These are phyloP conservation scores for Arabis alpina DNA, from an alignment of 345 rosid species.

Conservation along the genomic window DNA sequence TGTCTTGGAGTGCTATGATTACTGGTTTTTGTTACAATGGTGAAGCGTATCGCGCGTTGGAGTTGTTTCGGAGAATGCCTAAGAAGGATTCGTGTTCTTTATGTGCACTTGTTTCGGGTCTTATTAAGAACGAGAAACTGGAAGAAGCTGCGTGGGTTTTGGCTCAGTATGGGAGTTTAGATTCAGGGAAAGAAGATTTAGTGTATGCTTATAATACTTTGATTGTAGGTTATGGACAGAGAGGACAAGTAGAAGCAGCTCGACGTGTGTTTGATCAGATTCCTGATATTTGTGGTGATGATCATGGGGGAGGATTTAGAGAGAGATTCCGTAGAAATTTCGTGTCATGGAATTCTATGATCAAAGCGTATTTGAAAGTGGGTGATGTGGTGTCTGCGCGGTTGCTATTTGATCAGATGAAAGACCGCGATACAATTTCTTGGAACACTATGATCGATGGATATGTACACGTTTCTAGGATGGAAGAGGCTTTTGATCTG, in stretches of 20 bases:
- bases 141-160: slow-evolving; percentile 63
- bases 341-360: slow-evolving; percentile 87
- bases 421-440: slow-evolving; percentile 59
- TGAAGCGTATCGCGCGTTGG: slow-evolving; percentile 51
- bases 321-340: slow-evolving; percentile 49
- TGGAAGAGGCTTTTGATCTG: slow-evolving; percentile 64
- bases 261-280: slow-evolving; percentile 59
- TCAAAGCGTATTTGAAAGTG: slow-evolving; percentile 68
- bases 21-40: slow-evolving; percentile 64
- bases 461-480: slow-evolving; percentile 49
- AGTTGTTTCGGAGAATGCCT: slow-evolving; percentile 58
- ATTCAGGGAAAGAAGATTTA: slow-evolving; percentile 46
- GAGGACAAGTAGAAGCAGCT: slow-evolving; percentile 62
- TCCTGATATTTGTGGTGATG: slow-evolving; percentile 36
- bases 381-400: slow-evolving; percentile 62
- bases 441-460: slow-evolving; percentile 87
- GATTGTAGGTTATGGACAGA: slow-evolving; percentile 76
- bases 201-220: slow-evolving; percentile 71
- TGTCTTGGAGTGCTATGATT: slow-evolving; percentile 61
- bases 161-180: slow-evolving; percentile 35
- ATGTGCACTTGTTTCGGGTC: slow-evolving; percentile 68
- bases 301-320: slow-evolving; percentile 23
- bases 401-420: slow-evolving; percentile 64
- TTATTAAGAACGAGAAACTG: slow-evolving; percentile 56
- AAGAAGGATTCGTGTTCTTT: slow-evolving; percentile 55